Evolutionary conservation across 83 land plant species (phyloP).

Genomic region (Thuja plicata): DNA sequence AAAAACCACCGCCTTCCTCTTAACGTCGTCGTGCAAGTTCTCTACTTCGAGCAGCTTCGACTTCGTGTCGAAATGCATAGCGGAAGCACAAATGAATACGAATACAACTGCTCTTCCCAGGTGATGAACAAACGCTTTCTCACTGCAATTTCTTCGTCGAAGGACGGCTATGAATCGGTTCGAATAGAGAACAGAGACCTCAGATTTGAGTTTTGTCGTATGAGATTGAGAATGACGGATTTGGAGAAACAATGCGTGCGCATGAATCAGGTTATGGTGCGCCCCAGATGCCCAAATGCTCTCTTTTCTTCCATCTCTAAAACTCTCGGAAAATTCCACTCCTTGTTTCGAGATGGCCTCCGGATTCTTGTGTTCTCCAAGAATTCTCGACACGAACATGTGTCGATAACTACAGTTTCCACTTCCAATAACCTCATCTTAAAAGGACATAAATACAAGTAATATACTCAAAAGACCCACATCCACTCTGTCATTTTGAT

Average conservation of each 20-base stretch:
- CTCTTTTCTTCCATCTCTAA: slow-evolving; percentile 49
- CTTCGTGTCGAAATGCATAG: slow-evolving; percentile 71
- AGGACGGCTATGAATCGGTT: slow-evolving; percentile 73
- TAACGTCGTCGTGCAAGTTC: slow-evolving; percentile 80
- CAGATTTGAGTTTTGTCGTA: slow-evolving; percentile 77
- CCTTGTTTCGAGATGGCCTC: slow-evolving; percentile 18
- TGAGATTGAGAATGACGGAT: slow-evolving; percentile 80
- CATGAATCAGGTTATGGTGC: slow-evolving; percentile 68
- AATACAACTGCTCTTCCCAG: slow-evolving; percentile 33
- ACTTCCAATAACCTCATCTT: neutral
- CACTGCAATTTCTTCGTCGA: slow-evolving; percentile 64
- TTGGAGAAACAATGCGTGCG: slow-evolving; percentile 69
- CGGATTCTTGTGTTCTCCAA: neutral
- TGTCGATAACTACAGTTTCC: neutral
- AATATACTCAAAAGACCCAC: no score
- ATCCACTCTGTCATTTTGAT: no score
- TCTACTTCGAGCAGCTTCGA: slow-evolving; percentile 86
- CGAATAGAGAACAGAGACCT: slow-evolving; percentile 83
- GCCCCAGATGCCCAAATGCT: slow-evolving; percentile 45
- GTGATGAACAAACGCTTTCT: slow-evolving; percentile 52
- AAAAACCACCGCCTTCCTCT: slow-evolving; percentile 84
- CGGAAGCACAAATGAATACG: slow-evolving; percentile 30
- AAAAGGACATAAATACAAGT: neutral
- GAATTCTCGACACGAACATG: neutral
- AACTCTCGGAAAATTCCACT: slow-evolving; percentile 44